Base-by-base conservation (phyloP, 2,329 filamentous ascomycete species). In the Colletotrichum chrysophilum region DNA sequence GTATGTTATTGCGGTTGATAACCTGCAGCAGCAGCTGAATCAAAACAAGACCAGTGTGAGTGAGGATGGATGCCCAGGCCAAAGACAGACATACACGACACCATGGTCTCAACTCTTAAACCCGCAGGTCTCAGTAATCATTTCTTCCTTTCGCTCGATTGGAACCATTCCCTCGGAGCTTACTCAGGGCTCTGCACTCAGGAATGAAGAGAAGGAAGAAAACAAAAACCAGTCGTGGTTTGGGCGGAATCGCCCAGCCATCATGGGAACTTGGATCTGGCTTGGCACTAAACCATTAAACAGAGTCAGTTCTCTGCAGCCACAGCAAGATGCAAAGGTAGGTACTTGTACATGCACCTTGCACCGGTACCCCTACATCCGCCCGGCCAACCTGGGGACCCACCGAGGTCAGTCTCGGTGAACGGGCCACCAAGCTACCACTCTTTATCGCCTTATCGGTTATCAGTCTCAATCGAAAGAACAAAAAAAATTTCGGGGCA, bases 401-500 rank as follows among this genome's bases (percentile, higher is more conserved):
- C 43, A 14, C 4, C 1, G 5, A 30, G 56, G 69, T 75, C 43
- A 62, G 9, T 28, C 58, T 75, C 73, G 73, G 64, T 73, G 73
- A 64, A 32, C 26, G 9, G 13, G 30, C 6, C 14, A 32, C 18
- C 9, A 4, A 24, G 16, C 67, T 4, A 9, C 24, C 28, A 34
- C 14, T 6, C 56, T 60, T 67, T 76, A 76, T 70, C 67, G 26
- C 7, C 66, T 75, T 77, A 77, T 77, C 76, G 56, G 8, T 66
- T 74, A 62, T 68, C 73, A 55, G 30, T 66, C 55, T 28, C 32
- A 70, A 66, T 52, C 64, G 58, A n/a, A 14, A 52, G 14, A 56
- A 52, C 48, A 58, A 66, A 43, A 76, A 66, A 52, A 52, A 52
- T 71, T 76, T 64, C 52, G 70, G 73, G 26, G 62, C 62, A 55